These are phyloP conservation scores for Corymbia citriodora DNA, from an alignment of 441 rosid species.

Conservation along the genomic window DNA sequence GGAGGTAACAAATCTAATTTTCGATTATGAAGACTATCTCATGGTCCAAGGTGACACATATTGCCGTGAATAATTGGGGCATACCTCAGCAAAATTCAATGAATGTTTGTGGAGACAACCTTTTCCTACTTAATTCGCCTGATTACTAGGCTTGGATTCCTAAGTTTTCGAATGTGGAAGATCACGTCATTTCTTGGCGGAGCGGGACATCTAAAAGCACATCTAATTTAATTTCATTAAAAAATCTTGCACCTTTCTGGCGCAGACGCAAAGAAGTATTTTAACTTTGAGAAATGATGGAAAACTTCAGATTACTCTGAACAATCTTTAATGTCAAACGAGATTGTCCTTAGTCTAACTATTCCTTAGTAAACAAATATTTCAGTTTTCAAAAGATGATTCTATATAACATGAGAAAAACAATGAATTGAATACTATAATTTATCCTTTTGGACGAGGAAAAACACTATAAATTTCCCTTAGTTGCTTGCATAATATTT, in stretches of 20 bases:
- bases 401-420: background rate
- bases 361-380: background rate
- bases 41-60: background rate
- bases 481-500: background rate
- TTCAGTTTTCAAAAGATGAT: background rate
- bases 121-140: background rate
- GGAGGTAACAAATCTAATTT: background rate
- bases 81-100: background rate
- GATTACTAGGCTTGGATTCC: background rate
- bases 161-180: background rate
- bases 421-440: background rate
- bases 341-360: background rate
- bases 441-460: background rate
- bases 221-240: background rate
- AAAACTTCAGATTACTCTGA: background rate
- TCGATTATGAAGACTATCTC: background rate
- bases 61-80: background rate
- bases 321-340: background rate
- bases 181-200: background rate
- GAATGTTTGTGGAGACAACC: background rate
- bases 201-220: background rate
- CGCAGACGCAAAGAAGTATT: background rate
- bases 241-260: background rate
- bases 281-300: background rate
- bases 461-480: background rate